Percentiles rank a stretch among this genome's conserved stretches.
Conservation (phyloP, 257 asterid species). For the Nicotiana paniculata region DNA sequence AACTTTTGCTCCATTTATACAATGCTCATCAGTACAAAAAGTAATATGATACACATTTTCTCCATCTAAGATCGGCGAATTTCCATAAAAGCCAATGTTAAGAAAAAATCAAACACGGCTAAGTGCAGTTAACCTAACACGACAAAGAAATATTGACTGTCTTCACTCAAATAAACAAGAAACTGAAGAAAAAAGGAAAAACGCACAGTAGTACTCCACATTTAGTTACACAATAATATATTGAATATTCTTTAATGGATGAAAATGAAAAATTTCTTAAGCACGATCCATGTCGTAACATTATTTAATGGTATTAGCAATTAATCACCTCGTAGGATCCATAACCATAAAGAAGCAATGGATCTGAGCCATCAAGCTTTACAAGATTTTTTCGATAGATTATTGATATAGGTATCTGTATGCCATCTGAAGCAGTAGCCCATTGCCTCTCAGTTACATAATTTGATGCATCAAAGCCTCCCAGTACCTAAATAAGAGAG, state of each 20-base stretch:
- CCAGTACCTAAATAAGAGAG: slow-evolving; percentile 58
- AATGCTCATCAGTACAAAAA: background rate
- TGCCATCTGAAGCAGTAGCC: slow-evolving; percentile 89
- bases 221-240: background rate
- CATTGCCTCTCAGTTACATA: slow-evolving; percentile 80
- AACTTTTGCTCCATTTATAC: background rate
- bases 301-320: background rate
- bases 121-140: background rate
- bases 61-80: background rate
- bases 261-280: no score
- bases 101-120: background rate
- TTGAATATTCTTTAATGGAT: no score
- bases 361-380: slow-evolving; percentile 84
- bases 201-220: background rate
- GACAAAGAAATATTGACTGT: background rate
- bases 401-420: slow-evolving; percentile 73
- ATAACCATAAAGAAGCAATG: slow-evolving; percentile 86
- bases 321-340: slow-evolving; percentile 91
- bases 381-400: slow-evolving; percentile 65
- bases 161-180: slow-evolving; percentile 3
- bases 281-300: no score
- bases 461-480: slow-evolving; percentile 75
- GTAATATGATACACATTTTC: background rate
- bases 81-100: background rate
- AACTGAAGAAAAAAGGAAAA: background rate